Conservation (phyloP, 2,329 filamentous ascomycete species). For the Decorospora gaudefroyi region DNA sequence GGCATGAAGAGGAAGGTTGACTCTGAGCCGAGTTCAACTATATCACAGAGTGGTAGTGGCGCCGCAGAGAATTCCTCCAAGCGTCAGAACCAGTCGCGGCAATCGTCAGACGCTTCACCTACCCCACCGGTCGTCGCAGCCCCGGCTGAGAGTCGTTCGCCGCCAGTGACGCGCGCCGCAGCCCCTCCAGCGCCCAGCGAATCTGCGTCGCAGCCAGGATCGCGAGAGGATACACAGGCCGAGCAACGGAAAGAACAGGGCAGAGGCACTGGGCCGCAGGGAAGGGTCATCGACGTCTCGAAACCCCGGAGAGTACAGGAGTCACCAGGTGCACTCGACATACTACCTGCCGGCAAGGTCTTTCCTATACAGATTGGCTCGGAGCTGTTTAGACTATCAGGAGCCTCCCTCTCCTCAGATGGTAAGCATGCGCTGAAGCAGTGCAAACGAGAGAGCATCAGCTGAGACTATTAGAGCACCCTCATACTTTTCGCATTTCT, state of each 20-base stretch:
- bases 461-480: constrained; percentile 71
- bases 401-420: constrained; percentile 72
- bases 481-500: constrained; percentile 95
- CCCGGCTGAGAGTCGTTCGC: constrained; percentile 22
- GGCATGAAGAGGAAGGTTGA: constrained; percentile 47
- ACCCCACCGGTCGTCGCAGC: constrained; percentile 29
- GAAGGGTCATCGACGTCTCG: constrained; percentile 42
- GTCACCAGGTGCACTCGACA: constrained; percentile 35
- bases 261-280: constrained; percentile 43
- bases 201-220: constrained; percentile 13
- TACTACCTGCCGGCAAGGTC: constrained; percentile 71
- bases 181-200: constrained; percentile 23
- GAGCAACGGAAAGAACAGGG: constrained; percentile 32
- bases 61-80: constrained; percentile 34
- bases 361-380: constrained; percentile 73
- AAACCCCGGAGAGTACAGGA: constrained; percentile 39
- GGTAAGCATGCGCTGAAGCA: constrained; percentile 56
- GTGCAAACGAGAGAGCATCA: constrained; percentile 9
- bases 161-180: constrained; percentile 27
- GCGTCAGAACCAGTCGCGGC: constrained; percentile 40
- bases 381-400: constrained; percentile 69
- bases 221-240: constrained; percentile 22
- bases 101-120: constrained; percentile 39
- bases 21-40: constrained; percentile 37
- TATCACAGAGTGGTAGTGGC: constrained; percentile 27